Evolutionary conservation across 78 protist species (phyloP).

Genomic region (Diacronema lutheri): DNA sequence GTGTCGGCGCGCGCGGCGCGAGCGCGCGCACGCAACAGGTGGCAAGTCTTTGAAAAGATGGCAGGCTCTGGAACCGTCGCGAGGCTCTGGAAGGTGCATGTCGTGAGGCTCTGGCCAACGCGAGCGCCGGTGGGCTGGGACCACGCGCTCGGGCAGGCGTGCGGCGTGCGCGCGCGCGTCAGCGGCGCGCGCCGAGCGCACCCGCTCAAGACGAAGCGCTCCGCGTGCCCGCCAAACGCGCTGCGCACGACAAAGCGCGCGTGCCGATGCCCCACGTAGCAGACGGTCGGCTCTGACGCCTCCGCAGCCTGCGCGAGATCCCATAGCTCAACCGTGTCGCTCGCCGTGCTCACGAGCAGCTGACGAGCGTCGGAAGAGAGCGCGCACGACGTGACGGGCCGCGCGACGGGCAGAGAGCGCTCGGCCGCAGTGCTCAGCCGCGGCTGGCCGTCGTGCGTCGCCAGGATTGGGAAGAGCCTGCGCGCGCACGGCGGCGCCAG

Average conservation of each 20-base stretch:
- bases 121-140: no score
- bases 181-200: neutral
- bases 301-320: conserved; percentile 39
- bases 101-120: no score
- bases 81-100: no score
- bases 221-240: conserved; percentile 72
- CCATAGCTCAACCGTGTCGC: conserved; percentile 67
- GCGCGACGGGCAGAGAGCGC: conserved; percentile 40
- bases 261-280: conserved; percentile 63
- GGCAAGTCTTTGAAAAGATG: no score
- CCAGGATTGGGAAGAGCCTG: no score
- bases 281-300: no score
- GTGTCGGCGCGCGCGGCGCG: no score
- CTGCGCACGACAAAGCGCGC: conserved; percentile 64
- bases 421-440: no score
- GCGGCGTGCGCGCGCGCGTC: neutral
- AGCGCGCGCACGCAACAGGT: neutral
- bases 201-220: conserved; percentile 50
- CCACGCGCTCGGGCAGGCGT: neutral
- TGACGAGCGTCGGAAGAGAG: conserved; percentile 49
- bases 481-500: neutral
- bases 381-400: conserved; percentile 46
- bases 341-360: neutral
- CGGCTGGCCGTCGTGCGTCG: no score
- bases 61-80: no score